Conservation (phyloP, 305 asterid genomes). For the Plantago coronopus region DNA sequence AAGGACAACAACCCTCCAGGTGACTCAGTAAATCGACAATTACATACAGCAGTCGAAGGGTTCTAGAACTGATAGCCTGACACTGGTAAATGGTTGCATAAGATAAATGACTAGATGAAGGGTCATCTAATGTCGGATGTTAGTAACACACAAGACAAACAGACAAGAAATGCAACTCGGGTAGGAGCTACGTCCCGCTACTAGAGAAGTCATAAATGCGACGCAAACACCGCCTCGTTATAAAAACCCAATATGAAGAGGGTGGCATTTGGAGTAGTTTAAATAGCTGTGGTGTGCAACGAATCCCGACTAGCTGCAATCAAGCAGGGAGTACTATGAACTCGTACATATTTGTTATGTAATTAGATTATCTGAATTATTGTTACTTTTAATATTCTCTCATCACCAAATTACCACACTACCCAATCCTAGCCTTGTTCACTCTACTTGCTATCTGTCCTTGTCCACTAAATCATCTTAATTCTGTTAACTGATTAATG, state of each 20-base stretch:
- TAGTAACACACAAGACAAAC: no score
- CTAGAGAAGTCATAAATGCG: no score
- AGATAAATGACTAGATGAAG: background rate
- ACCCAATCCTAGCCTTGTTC: no score
- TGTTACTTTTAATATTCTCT: background rate
- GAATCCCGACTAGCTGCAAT: background rate
- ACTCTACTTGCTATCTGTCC: no score
- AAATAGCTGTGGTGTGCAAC: background rate
- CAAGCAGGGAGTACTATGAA: constrained; percentile 10
- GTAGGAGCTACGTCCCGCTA: no score
- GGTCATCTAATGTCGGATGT: background rate
- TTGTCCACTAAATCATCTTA: no score
- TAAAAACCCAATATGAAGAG: no score
- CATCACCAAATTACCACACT: no score
- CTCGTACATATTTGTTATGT: background rate
- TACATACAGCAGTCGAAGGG: background rate
- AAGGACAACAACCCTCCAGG: background rate
- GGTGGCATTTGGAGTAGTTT: background rate
- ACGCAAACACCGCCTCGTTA: background rate
- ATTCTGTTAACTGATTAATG: no score
- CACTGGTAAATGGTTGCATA: background rate
- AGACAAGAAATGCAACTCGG: no score
- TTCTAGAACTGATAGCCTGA: background rate
- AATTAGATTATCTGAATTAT: background rate
- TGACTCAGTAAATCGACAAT: background rate